phyloP scores from a whole-genome alignment of 192 early-diverging fungal genomes.

The Dispira simplex region DNA sequence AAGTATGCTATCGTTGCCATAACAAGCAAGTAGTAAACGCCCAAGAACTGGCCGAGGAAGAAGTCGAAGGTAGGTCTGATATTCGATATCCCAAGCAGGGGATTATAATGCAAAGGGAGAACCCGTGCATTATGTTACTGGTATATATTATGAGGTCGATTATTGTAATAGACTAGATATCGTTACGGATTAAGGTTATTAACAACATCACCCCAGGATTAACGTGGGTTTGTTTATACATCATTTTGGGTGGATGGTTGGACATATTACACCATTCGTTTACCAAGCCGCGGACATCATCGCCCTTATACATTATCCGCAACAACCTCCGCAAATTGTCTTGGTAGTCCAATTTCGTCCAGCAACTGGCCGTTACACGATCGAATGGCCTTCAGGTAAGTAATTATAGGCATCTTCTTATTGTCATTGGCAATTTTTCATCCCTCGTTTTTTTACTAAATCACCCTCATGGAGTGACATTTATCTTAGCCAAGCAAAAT shows the following conservation, averaged over 20 bases:
- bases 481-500: too few relatives aligned
- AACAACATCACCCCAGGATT: too few relatives aligned
- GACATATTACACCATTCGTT: neutral
- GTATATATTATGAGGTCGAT: too few relatives aligned
- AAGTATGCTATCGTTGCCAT: slow-evolving; percentile 10
- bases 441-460: too few relatives aligned
- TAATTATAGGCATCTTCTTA: neutral
- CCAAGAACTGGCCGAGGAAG: neutral
- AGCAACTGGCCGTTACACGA: slow-evolving; percentile 4
- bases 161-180: too few relatives aligned
- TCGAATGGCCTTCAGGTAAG: slow-evolving; percentile 11
- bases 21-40: neutral
- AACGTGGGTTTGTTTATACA: too few relatives aligned
- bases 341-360: slow-evolving; percentile 11
- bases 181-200: too few relatives aligned
- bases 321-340: slow-evolving; percentile 3
- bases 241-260: too few relatives aligned
- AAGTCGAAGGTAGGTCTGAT: neutral
- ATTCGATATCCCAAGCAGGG: too few relatives aligned
- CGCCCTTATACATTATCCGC: neutral
- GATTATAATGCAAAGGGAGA: neutral
- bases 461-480: too few relatives aligned
- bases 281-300: slow-evolving; percentile 6
- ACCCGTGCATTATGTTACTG: neutral
- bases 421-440: neutral